Base-by-base conservation (phyloP, 75 land plant species). In the Cunninghamia lanceolata region DNA sequence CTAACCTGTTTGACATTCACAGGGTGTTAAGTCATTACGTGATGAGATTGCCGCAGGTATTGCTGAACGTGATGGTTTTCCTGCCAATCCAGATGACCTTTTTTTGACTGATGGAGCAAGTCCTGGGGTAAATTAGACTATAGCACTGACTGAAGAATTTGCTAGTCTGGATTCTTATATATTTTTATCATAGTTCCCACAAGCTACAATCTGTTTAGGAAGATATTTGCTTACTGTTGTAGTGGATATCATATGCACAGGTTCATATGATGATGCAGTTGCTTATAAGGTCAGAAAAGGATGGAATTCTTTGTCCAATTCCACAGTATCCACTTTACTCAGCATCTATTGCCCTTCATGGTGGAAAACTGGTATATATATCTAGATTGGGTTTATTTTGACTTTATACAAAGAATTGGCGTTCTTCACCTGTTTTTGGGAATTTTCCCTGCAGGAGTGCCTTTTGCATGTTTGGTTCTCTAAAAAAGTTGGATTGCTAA, bases 231-330 rank as follows among this genome's bases (percentile, higher is more conserved):
- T 82, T 71, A 32, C 88, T 45, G 6, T 59, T 85, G 5, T 84
- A 30, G 15, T 59, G 84, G 77, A 89, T 39, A n/a, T 85, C 36
- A 84, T 21, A 71, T 30, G 76, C 45, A 4, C 89, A 98, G 99
- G 99, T 98, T 34, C 99, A 98, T 88, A 95, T 96, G 97, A 96
- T 98, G 96, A 94, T 98, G 99, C 97, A 96, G 85, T 81, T 98
- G 76, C 84, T 96, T 83, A 89, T 97, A 84, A 90, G 94, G 77
- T 95, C 98, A 28, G 93, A 95, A 83, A 89, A 93, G 59, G 99
- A 98, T 94, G 99, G 99, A 38, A 95, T 98, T 84, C 88, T 98
- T 87, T 96, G 99, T 82, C 99, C 99, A 63, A 98, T 98, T 83
- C 99, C 99, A 84, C 99, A 98, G 86, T 98, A 98, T 85, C 99